Base-by-base conservation (phyloP, 208 protist genomes). In the Strigomonas culicis region DNA sequence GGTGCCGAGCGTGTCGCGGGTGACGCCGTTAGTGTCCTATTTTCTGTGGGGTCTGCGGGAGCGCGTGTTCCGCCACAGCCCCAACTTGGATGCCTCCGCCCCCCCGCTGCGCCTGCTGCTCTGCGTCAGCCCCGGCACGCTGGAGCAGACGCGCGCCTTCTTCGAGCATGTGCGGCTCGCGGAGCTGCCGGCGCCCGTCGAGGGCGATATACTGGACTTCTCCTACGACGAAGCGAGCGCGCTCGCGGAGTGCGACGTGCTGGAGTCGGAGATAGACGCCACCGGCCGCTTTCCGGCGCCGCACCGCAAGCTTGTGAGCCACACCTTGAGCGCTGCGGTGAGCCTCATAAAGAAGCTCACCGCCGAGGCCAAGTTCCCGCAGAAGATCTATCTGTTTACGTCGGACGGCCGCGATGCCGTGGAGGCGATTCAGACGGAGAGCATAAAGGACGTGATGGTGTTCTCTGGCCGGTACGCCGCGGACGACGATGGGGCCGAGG, bases 151-250 rank as follows among this genome's bases (percentile, higher is more conserved):
- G 21, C 59, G 68, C 59, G 49, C 36, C 31, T 83, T 85, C 62
- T 88, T 92, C 56, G 28, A 66, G 24, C 68, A 59, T 25, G 72
- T 85, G 61, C 72, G 62, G 28, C 64, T 83, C 15, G 52, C 61
- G 31, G 63, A 56, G 50, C 50, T 80, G 19, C 68, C 57, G 57
- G 52, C 46, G 44, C 21, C 32, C 57, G 27, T 41, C 58, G 64
- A 28, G 25, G 32, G 34, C 21, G 39, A 55, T 55, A 64, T 65
- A 6, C 46, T 79, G 53, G 63, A 73, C 21, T 43, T 73, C 30
- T 82, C 73, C 32, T 93, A 92, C 63, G 85, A 84, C 70, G 90
- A 92, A 61, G 74, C 79, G 21, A 83, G 79, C 70, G 87, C 87
- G 25, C 63, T 94, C 25, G 82, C 76, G 32, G 74, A 61, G 50